These are phyloP conservation scores for Crotalaria pallida DNA, from an alignment of 306 rosid species.

Conservation along the genomic window DNA sequence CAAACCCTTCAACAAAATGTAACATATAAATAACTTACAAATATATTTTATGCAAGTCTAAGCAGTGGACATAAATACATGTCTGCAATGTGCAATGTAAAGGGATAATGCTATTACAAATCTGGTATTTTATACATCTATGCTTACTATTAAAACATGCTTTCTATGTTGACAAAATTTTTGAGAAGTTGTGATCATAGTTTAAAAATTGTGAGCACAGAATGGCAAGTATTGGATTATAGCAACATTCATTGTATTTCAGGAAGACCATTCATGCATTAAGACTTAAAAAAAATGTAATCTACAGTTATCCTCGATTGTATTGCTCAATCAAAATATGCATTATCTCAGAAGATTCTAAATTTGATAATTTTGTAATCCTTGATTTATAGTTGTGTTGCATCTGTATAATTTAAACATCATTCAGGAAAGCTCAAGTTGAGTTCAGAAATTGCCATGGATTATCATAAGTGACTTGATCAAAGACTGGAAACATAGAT, in stretches of 20 bases:
- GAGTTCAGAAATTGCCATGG: background rate
- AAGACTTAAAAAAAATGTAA: background rate
- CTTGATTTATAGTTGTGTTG: background rate
- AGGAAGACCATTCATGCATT: background rate
- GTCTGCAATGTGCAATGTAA: background rate
- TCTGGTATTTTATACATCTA: slow-evolving; percentile 2
- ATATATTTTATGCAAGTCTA: slow-evolving; percentile 10
- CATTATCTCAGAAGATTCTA: background rate
- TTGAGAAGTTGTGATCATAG: background rate
- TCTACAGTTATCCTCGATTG: background rate
- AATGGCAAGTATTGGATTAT: background rate
- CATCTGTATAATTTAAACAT: background rate
- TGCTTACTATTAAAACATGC: background rate
- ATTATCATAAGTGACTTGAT: background rate
- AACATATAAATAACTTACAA: slow-evolving; percentile 13
- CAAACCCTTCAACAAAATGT: slow-evolving; percentile 50
- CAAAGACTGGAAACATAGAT: background rate
- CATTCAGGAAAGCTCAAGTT: slow-evolving; percentile 8
- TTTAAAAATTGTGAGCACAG: background rate
- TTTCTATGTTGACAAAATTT: background rate
- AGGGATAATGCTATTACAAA: background rate
- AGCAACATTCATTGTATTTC: too few relatives aligned
- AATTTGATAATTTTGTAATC: background rate
- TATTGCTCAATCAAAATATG: background rate
- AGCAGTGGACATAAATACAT: background rate